Evolutionary conservation across 2,329 filamentous ascomycete genomes (phyloP).

Genomic region (Sclerotinia sclerotiorum): DNA sequence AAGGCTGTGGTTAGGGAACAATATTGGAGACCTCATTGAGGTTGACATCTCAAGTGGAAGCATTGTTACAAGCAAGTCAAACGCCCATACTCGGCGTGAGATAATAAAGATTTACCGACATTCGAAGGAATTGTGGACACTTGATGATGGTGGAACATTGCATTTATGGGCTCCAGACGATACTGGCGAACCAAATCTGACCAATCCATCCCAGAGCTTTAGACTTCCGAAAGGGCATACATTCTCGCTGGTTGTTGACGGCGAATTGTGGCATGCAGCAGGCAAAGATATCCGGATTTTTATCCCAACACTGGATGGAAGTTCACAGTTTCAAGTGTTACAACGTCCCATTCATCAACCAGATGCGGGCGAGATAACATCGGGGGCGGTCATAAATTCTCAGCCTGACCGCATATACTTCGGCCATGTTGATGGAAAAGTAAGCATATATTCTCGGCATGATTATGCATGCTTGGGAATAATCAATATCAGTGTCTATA

Average conservation of each 20-base stretch:
- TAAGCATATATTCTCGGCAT: conserved; percentile 80
- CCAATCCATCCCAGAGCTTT: conserved; percentile 70
- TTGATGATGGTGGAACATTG: conserved; percentile 85
- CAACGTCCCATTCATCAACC: conserved; percentile 68
- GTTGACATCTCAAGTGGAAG: conserved; percentile 75
- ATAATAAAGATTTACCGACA: conserved; percentile 84
- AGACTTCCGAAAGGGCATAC: conserved; percentile 78
- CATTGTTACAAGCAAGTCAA: conserved; percentile 65
- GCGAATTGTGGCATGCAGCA: conserved; percentile 81
- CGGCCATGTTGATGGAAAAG: conserved; percentile 89
- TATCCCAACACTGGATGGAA: conserved; percentile 66
- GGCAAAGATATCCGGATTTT: conserved; percentile 88
- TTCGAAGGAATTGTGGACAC: conserved; percentile 86
- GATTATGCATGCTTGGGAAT: conserved; percentile 77
- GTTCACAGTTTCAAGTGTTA: conserved; percentile 71
- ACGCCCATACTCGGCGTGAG: conserved; percentile 74
- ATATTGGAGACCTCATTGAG: conserved; percentile 83
- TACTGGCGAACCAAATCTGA: conserved; percentile 70
- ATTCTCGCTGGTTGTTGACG: conserved; percentile 83
- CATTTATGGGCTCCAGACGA: conserved; percentile 81
- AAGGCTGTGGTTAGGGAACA: conserved; percentile 87
- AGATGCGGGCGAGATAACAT: conserved; percentile 81
- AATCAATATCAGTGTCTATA: conserved; percentile 87
- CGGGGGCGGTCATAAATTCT: conserved; percentile 72
- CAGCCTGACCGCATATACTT: conserved; percentile 81